Conservation (phyloP, 1,284 basidiomycete genomes). For the Takashimella koratensis region DNA sequence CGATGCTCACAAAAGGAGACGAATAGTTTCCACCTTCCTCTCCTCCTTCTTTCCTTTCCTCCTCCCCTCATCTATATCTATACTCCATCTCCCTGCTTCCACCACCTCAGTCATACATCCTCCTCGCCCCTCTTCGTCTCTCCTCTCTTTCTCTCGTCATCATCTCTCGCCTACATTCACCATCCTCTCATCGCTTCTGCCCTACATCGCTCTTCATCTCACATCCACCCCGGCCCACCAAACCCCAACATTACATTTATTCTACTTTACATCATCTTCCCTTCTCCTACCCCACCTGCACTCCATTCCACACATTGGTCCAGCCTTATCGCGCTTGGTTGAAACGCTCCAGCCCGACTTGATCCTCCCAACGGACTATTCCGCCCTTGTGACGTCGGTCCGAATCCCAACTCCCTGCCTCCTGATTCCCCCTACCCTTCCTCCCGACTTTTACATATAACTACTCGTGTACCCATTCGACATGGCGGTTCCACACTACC, state of each 20-base stretch:
- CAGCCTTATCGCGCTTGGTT: too few relatives aligned
- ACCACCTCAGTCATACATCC: background rate
- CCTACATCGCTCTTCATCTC: background rate
- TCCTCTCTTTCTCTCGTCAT: background rate
- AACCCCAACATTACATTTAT: too few relatives aligned
- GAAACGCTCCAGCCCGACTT: background rate
- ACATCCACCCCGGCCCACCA: too few relatives aligned
- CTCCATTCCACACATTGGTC: too few relatives aligned
- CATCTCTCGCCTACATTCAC: background rate
- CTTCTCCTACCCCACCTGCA: too few relatives aligned
- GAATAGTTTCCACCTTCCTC: background rate
- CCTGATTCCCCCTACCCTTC: too few relatives aligned
- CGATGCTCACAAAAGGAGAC: too few relatives aligned
- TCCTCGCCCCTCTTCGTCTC: conserved; percentile 1
- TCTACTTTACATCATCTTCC: too few relatives aligned
- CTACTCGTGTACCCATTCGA: too few relatives aligned
- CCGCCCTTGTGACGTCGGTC: background rate
- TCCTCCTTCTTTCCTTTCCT: background rate
- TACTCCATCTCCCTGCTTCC: background rate
- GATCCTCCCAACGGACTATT: background rate
- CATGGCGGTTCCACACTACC: too few relatives aligned
- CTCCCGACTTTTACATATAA: too few relatives aligned
- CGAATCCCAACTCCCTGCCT: background rate
- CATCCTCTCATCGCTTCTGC: background rate
- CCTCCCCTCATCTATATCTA: background rate